Conservation (phyloP, 331 rosid species). For the Rosa hybrid region DNA sequence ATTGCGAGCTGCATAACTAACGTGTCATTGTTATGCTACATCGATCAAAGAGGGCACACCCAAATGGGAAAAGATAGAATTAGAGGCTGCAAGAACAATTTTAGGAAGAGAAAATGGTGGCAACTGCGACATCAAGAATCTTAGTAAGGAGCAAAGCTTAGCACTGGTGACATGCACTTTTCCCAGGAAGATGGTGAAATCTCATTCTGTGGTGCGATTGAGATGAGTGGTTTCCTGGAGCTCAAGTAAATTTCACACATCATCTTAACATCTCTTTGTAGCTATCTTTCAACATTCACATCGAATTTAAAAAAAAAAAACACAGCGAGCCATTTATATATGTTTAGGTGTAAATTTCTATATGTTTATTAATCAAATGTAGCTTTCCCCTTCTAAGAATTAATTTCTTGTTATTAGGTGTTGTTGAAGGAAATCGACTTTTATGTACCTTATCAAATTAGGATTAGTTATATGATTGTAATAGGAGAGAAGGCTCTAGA, state of each 20-base stretch:
- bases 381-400: background rate
- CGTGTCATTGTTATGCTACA: slow-evolving; percentile 1
- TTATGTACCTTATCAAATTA: no score
- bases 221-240: slow-evolving; percentile 96
- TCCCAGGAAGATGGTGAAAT: slow-evolving; percentile 95
- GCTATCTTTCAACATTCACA: background rate
- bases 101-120: slow-evolving; percentile 99
- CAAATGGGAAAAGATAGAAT: slow-evolving; percentile 81
- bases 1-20: slow-evolving; percentile 1
- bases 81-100: slow-evolving; percentile 91
- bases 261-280: background rate
- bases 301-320: no score
- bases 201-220: slow-evolving; percentile 90
- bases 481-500: no score
- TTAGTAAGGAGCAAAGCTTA: slow-evolving; percentile 86
- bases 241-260: slow-evolving; percentile 53
- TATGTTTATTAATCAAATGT: no score
- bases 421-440: no score
- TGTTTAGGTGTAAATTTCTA: no score
- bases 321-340: background rate
- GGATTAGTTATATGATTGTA: no score
- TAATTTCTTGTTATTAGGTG: slow-evolving; percentile 38
- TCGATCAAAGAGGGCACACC: slow-evolving; percentile 60
- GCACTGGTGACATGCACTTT: slow-evolving; percentile 94
- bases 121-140: slow-evolving; percentile 90